Percentiles rank a stretch among this genome's conserved stretches.
Conservation (phyloP, 2,329 filamentous ascomycete genomes). For the Trichophyton schoenleinii region DNA sequence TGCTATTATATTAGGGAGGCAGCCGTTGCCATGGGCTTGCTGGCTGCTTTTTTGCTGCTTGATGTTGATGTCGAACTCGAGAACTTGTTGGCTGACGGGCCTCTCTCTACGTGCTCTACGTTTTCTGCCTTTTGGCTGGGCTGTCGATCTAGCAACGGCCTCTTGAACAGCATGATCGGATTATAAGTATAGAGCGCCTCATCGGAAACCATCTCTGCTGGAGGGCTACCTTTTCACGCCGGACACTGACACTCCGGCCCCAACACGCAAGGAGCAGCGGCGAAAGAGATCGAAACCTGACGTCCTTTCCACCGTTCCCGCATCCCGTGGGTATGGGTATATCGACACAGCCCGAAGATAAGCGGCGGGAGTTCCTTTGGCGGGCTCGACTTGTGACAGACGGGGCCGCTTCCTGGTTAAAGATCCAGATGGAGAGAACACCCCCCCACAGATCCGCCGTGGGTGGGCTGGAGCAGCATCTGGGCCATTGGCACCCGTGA, state of each 20-base stretch:
- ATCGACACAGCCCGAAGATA: background rate
- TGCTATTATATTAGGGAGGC: background rate
- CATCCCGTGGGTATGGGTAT: background rate
- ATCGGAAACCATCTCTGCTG: too few species aligned
- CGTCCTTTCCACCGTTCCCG: slow-evolving; percentile 1
- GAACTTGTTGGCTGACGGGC: too few species aligned
- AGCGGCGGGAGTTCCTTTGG: background rate
- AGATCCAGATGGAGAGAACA: background rate
- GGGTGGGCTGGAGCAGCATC: background rate
- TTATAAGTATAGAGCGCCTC: too few species aligned
- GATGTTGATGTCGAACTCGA: too few species aligned
- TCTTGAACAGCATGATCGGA: too few species aligned
- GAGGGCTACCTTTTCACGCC: background rate
- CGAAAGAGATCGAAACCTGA: too few species aligned
- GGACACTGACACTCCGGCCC: background rate
- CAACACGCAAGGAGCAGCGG: background rate
- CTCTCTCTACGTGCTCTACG: too few species aligned
- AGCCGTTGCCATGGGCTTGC: too few species aligned
- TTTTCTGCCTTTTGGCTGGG: too few species aligned
- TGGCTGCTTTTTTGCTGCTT: too few species aligned
- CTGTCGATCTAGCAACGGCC: too few species aligned
- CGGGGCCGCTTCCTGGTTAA: too few species aligned
- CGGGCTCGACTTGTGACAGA: background rate
- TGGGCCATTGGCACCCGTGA: background rate
- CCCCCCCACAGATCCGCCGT: background rate